Percentiles rank a stretch among this genome's conserved stretches.
phyloP scores from a whole-genome alignment of 257 asterid genomes.

The Solanum microdontum region DNA sequence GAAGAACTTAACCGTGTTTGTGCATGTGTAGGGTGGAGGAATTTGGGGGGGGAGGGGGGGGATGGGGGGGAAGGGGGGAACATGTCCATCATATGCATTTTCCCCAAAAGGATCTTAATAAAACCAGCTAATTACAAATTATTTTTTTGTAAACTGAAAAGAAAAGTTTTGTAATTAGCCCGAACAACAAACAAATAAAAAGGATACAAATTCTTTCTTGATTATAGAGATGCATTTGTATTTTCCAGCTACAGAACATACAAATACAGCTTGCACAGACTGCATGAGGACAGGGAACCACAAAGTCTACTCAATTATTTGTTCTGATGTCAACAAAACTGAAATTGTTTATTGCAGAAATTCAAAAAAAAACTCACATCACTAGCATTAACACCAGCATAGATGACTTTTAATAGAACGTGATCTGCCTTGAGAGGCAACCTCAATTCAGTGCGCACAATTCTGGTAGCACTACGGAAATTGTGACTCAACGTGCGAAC shows the following conservation, averaged over 20 bases:
- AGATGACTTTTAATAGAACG: conserved; percentile 77
- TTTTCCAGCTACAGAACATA: not conserved
- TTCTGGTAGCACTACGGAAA: conserved; percentile 66
- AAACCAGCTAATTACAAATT: not conserved
- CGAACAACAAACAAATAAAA: not conserved
- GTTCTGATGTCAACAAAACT: not conserved
- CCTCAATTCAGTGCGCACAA: conserved; percentile 43
- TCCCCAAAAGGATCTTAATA: not conserved
- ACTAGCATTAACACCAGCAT: conserved; percentile 99
- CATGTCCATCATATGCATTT: not conserved
- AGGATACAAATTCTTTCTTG: not conserved
- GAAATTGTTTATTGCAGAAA: not conserved
- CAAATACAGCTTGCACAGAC: not conserved
- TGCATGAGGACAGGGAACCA: not conserved
- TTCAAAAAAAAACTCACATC: conserved; percentile 54
- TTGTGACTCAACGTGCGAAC: conserved; percentile 87
- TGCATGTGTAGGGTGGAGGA: too few relatives aligned
- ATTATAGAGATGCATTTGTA: not conserved
- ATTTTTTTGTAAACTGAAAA: not conserved
- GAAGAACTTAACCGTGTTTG: not conserved
- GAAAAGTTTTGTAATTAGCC: not conserved
- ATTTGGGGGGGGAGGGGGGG: too few relatives aligned
- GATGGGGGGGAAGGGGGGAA: not conserved
- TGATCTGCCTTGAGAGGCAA: conserved; percentile 66
- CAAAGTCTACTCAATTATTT: not conserved